Evolutionary conservation across 176 grass and related monocot species (phyloP).

Genomic region (bread wheat (Triticum aestivum)): IWGSC_CS_RefSeq_v2.1 NC_057795.1:578249237-578249736

Average conservation of each 20-base stretch:
- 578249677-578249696: background rate
- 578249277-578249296: too few species aligned
- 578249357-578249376: background rate
- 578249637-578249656: background rate
- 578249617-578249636: slow-evolving; percentile 1
- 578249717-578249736: slow-evolving; percentile 58
- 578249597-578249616: slow-evolving; percentile 7
- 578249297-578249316: too few species aligned
- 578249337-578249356: background rate
- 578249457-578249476: slow-evolving; percentile 37
- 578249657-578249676: background rate
- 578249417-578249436: slow-evolving; percentile 35
- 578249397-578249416: slow-evolving; percentile 32
- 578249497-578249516: slow-evolving; percentile 36
- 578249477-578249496: slow-evolving; percentile 33
- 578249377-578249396: slow-evolving; percentile 13
- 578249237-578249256: too few species aligned
- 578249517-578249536: slow-evolving; percentile 7
- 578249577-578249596: background rate
- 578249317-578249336: too few species aligned
- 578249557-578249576: background rate
- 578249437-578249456: slow-evolving; percentile 66
- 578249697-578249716: slow-evolving; percentile 42
- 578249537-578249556: background rate
- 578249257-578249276: too few species aligned